A percentile compares a stretch with the other conserved stretches of the same genome.
Evolutionary conservation across 331 rosid genomes (phyloP).

Genomic region (Rosa hybrid): DNA sequence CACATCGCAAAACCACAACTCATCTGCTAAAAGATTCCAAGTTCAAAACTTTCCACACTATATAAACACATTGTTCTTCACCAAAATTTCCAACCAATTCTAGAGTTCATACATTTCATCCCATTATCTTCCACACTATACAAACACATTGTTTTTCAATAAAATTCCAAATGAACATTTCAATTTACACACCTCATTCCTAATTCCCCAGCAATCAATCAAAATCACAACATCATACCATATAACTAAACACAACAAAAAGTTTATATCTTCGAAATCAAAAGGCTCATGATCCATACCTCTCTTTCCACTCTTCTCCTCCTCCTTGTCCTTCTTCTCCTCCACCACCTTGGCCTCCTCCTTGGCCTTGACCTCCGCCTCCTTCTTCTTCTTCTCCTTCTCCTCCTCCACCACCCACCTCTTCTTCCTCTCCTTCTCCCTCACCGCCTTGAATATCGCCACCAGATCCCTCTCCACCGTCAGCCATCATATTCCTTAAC

Average conservation of each 20-base stretch:
- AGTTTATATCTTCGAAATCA: background rate
- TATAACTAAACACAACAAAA: background rate
- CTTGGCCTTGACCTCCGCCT: slow-evolving; percentile 24
- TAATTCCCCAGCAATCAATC: too few relatives aligned
- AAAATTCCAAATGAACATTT: background rate
- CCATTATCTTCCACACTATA: background rate
- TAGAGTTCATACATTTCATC: background rate
- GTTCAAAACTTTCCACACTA: background rate
- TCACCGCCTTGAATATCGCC: slow-evolving; percentile 39
- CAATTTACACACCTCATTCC: background rate
- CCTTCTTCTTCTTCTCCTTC: slow-evolving; percentile 29
- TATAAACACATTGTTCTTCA: background rate
- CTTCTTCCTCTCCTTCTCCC: slow-evolving; percentile 41
- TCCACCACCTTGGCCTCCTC: background rate
- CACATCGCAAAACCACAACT: background rate
- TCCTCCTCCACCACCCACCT: slow-evolving; percentile 17
- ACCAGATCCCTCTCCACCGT: slow-evolving; percentile 55
- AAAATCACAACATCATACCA: background rate
- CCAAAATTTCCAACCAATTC: background rate
- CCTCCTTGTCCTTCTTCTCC: slow-evolving; percentile 31
- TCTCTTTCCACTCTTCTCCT: slow-evolving; percentile 30
- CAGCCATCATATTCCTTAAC: background rate
- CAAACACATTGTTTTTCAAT: background rate
- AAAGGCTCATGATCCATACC: slow-evolving; percentile 29
- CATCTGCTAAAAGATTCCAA: background rate